phyloP scores from a whole-genome alignment of 1,139 yeast species.

The Yamadazyma jaroonii region DNA sequence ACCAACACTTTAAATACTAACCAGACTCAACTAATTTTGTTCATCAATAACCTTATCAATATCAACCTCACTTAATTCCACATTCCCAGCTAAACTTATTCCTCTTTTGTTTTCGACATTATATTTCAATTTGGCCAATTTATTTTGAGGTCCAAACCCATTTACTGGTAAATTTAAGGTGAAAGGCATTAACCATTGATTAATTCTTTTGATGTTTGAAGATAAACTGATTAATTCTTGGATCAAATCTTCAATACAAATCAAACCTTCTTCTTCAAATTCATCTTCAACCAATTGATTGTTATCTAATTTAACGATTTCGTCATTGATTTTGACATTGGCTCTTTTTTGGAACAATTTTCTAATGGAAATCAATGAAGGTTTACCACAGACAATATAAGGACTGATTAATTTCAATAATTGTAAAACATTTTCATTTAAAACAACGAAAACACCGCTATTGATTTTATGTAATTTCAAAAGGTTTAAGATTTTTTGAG shows the following conservation, averaged over 20 bases:
- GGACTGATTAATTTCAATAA: conserved; percentile 67
- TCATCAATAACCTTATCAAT: conserved; percentile 64
- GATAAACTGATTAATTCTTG: conserved; percentile 66
- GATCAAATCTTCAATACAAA: conserved; percentile 76
- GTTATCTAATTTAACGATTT: conserved; percentile 55
- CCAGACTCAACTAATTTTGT: conserved; percentile 52
- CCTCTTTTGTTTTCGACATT: conserved; percentile 43
- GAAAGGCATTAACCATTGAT: conserved; percentile 68
- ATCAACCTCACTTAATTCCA: conserved; percentile 65
- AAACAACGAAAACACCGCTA: conserved; percentile 70
- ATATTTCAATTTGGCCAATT: conserved; percentile 48
- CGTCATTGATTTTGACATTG: conserved; percentile 41
- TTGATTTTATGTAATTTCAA: conserved; percentile 58
- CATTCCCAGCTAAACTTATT: conserved; percentile 60
- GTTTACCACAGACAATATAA: conserved; percentile 69
- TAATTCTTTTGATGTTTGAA: conserved; percentile 57
- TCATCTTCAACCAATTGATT: conserved; percentile 72
- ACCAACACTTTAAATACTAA: not conserved
- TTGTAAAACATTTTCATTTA: conserved; percentile 54
- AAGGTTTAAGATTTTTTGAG: conserved; percentile 54
- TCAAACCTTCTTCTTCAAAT: conserved; percentile 65
- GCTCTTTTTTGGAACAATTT: conserved; percentile 76
- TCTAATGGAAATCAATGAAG: conserved; percentile 68
- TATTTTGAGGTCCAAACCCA: conserved; percentile 68
- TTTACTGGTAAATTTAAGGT: conserved; percentile 63